These are phyloP conservation scores for Teratosphaeria gauchensis DNA, from an alignment of 2,329 filamentous ascomycete genomes.

Conservation along the genomic window DNA sequence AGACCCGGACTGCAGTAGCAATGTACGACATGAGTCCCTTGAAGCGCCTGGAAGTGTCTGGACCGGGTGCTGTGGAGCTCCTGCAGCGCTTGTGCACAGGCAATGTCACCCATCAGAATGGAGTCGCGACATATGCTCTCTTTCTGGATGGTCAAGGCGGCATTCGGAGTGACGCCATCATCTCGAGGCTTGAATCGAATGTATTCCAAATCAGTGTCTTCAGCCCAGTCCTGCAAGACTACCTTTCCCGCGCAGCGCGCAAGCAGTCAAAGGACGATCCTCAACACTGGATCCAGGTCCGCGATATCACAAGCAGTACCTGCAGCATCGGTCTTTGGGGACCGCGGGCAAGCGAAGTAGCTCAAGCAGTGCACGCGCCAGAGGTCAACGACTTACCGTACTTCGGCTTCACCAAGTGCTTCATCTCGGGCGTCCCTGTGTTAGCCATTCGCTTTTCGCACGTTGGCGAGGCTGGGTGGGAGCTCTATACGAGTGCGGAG, in stretches of 20 bases:
- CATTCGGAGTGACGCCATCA: constrained; percentile 48
- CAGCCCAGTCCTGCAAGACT: constrained; percentile 44
- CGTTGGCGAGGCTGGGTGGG: constrained; percentile 54
- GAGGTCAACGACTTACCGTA: constrained; percentile 43
- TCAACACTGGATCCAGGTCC: constrained; percentile 40
- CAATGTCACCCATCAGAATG: constrained; percentile 39
- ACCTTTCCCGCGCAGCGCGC: constrained; percentile 45
- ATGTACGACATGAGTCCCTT: constrained; percentile 56
- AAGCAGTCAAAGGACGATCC: constrained; percentile 35
- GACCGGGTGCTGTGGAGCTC: constrained; percentile 47
- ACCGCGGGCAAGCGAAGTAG: constrained; percentile 44
- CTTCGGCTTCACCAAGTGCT: constrained; percentile 40
- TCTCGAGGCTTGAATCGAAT: constrained; percentile 42
- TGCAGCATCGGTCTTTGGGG: constrained; percentile 57
- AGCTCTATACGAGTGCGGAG: constrained; percentile 52
- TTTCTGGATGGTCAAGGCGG: constrained; percentile 46
- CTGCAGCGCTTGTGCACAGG: constrained; percentile 46
- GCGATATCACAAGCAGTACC: constrained; percentile 50
- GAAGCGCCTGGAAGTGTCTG: constrained; percentile 48
- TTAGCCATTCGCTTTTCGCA: constrained; percentile 48
- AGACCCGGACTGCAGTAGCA: constrained; percentile 52
- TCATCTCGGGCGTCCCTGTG: constrained; percentile 48
- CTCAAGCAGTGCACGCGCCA: constrained; percentile 36
- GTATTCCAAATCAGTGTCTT: constrained; percentile 50
- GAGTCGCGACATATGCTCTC: constrained; percentile 47